Base-by-base conservation (phyloP, 768 basidiomycete species). In the Agrocybe pediades region DNA sequence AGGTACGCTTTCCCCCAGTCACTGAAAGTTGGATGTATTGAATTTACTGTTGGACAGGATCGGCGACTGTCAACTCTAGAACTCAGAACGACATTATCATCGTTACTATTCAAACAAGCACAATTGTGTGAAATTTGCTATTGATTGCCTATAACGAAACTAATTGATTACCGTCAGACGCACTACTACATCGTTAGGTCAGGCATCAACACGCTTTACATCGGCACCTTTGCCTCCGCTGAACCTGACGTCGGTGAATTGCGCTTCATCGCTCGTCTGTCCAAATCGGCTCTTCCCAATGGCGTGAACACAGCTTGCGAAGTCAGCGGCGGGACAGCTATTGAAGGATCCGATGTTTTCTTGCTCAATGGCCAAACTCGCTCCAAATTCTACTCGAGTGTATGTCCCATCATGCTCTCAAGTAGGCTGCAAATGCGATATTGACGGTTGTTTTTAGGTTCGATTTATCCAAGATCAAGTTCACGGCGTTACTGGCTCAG, bases 391-490 rank as follows among this genome's bases (percentile, higher is more conserved):
- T 77, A 73, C 61, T 79, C 77, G 16, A 76, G 75, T 48, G 74
- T 77, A 56, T 58, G 70, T 16, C 8, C 8, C 41, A 6, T 5
- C n/a, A 9, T 9, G 15, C 13, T 41, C 15, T 49, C 6, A 20
- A 9, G n/a, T 4, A 30, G 13, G 6, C n/a, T 23, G 6, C 20
- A 15, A n/a, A n/a, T n/a, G n/a, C n/a, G n/a, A 7, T 49, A 13
- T 15, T 41, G 9, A 49, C 36, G 20, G 19, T 17, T 7, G 42
- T 23, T 44, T n/a, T 21, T 52, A 77, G 76, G 65, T 76, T 51
- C 77, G 72, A 21, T 79, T 80, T 67, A 81, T 80, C 47, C 60
- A 72, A n/a, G 78, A 81, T 59, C 75, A 77, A 60, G 75, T 80
- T 11, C 78, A 80, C 52, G 77, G 78, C 21, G 76, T 79, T 16